A percentile compares a stretch with the other conserved stretches of the same genome.
phyloP scores from a whole-genome alignment of 257 asterid species.

The Apocynum venetum region DNA sequence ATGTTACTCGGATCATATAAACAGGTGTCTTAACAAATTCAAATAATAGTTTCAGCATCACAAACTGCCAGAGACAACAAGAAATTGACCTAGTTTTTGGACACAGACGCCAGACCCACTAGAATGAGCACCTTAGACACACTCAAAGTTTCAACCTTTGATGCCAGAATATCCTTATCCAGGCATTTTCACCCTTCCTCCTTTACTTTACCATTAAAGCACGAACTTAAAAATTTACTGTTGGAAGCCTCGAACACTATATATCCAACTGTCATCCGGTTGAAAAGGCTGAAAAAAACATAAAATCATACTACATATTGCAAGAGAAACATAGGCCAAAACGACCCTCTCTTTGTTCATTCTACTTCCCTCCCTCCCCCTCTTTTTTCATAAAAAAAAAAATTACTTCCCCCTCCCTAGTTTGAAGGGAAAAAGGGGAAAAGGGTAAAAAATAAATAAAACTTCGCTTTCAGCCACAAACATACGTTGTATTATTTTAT shows the following conservation, averaged over 20 bases:
- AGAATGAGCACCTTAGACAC: neutral
- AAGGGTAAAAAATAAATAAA: neutral
- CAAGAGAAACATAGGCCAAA: conserved; percentile 8
- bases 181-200: neutral
- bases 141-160: conserved; percentile 1
- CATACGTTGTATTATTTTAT: conserved; percentile 3
- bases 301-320: neutral
- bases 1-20: no score
- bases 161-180: conserved; percentile 22
- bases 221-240: neutral
- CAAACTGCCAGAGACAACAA: neutral
- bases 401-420: neutral
- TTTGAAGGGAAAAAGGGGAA: neutral
- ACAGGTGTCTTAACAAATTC: no score
- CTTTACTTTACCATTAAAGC: conserved; percentile 8
- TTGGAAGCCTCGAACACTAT: neutral
- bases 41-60: neutral
- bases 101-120: conserved; percentile 13
- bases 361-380: neutral
- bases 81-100: neutral
- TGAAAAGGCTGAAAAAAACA: conserved; percentile 4
- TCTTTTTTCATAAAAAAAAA: no score
- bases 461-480: conserved; percentile 10
- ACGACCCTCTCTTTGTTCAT: conserved; percentile 11
- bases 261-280: neutral